A percentile compares a stretch with the other conserved stretches of the same genome.
Evolutionary conservation across 2,329 filamentous ascomycete species (phyloP).

Genomic region (Hirsutella rhossiliensis): DNA sequence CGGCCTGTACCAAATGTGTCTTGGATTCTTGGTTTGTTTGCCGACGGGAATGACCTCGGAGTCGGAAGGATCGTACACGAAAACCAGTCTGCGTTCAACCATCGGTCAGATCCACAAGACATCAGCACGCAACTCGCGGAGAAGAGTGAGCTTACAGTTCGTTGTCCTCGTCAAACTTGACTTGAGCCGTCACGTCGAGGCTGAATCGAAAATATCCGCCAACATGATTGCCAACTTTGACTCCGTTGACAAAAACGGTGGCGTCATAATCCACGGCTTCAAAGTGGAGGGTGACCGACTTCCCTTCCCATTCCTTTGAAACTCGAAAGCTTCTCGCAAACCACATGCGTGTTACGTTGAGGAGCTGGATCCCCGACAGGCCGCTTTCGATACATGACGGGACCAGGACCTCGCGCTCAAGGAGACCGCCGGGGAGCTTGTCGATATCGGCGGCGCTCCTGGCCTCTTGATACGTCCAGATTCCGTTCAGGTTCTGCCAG

Average conservation of each 20-base stretch:
- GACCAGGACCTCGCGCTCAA: conserved; percentile 27
- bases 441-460: conserved; percentile 6
- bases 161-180: conserved; percentile 32
- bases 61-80: conserved; percentile 58
- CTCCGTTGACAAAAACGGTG: conserved; percentile 46
- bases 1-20: conserved; percentile 59
- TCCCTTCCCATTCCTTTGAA: conserved; percentile 30
- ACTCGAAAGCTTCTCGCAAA: conserved; percentile 39
- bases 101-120: neutral
- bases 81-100: conserved; percentile 36
- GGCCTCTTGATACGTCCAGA: conserved; percentile 40
- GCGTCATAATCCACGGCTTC: conserved; percentile 47
- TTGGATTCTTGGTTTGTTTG: conserved; percentile 46
- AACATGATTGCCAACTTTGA: conserved; percentile 36
- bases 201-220: conserved; percentile 53
- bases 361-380: conserved; percentile 34
- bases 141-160: conserved; percentile 29
- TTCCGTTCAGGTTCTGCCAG: conserved; percentile 46
- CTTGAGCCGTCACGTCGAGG: conserved; percentile 40
- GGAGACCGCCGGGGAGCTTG: conserved; percentile 11
- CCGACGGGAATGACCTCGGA: conserved; percentile 49
- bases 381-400: conserved; percentile 32
- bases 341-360: conserved; percentile 31
- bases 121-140: too few species aligned
- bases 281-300: conserved; percentile 39